Percentiles rank a stretch among this genome's conserved stretches.
Conservation (phyloP, 2,329 filamentous ascomycete genomes). For the Pyricularia pennisetigena region DNA sequence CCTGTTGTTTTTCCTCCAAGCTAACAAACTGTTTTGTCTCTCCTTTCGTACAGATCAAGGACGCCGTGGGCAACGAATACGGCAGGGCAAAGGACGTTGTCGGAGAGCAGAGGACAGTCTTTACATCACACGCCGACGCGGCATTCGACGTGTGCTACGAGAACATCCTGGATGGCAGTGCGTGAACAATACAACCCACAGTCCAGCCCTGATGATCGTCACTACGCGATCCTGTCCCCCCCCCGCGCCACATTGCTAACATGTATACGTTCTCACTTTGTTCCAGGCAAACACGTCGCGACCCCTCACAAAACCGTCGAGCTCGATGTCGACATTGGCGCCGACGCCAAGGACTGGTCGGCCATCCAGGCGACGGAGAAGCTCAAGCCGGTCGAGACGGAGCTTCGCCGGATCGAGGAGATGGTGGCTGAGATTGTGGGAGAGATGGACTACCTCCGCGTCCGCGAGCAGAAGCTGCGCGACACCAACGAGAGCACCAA, state of each 20-base stretch:
- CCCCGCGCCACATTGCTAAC: background rate
- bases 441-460: conserved; percentile 94
- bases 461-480: conserved; percentile 85
- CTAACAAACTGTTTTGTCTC: background rate
- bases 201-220: background rate
- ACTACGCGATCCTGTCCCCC: background rate
- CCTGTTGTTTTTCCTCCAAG: background rate
- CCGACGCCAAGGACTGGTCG: conserved; percentile 96
- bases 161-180: conserved; percentile 66
- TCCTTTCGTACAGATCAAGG: conserved; percentile 61
- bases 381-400: conserved; percentile 92
- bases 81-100: conserved; percentile 82
- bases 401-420: conserved; percentile 88
- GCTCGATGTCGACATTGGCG: conserved; percentile 91
- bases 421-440: conserved; percentile 76
- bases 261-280: background rate
- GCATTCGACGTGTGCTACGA: conserved; percentile 97
- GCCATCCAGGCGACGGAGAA: conserved; percentile 95
- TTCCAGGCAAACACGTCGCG: conserved; percentile 21
- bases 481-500: conserved; percentile 99
- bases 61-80: conserved; percentile 94
- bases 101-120: conserved; percentile 86
- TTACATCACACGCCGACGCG: conserved; percentile 84
- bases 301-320: conserved; percentile 63
- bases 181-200: conserved; percentile 22